phyloP scores from a whole-genome alignment of 2,329 filamentous ascomycete species.

The Ustulina deusta region DNA sequence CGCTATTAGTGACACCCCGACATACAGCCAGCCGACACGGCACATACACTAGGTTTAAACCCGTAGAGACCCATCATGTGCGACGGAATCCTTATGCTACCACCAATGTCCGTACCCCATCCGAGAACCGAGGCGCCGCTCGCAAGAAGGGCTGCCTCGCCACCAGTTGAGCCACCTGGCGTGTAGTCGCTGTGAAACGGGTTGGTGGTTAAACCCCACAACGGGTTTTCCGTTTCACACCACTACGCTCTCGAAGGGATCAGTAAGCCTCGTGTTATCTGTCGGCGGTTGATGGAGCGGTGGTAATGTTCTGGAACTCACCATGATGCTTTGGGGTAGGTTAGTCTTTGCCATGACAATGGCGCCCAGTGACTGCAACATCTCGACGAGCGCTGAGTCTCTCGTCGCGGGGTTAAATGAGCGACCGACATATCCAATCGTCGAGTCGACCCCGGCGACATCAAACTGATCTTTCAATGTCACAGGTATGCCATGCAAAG shows the following conservation, averaged over 20 bases:
- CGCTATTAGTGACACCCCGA: slow-evolving; percentile 7
- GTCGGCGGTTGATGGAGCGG: too few relatives aligned
- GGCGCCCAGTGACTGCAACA: slow-evolving; percentile 63
- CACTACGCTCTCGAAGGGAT: slow-evolving; percentile 51
- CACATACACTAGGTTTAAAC: slow-evolving; percentile 59
- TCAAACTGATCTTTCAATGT: slow-evolving; percentile 72
- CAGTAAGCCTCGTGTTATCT: slow-evolving; percentile 1
- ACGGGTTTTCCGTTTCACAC: slow-evolving; percentile 65
- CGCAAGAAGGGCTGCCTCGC: slow-evolving; percentile 46
- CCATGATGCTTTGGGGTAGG: slow-evolving; percentile 50
- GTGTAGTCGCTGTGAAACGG: slow-evolving; percentile 58
- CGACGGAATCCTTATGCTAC: slow-evolving; percentile 62
- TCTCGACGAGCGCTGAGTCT: slow-evolving; percentile 62
- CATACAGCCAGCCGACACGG: slow-evolving; percentile 43
- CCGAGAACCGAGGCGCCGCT: slow-evolving; percentile 55
- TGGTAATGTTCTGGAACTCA: slow-evolving; percentile 18
- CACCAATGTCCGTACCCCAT: slow-evolving; percentile 65
- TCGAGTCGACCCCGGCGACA: slow-evolving; percentile 67
- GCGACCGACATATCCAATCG: slow-evolving; percentile 67
- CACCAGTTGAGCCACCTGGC: slow-evolving; percentile 56
- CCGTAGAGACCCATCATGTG: slow-evolving; percentile 62
- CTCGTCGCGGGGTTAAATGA: slow-evolving; percentile 62
- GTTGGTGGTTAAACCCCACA: slow-evolving; percentile 63
- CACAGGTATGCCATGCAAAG: slow-evolving; percentile 47
- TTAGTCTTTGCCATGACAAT: slow-evolving; percentile 66